Conservation (phyloP, 352 stramenopile species). For the Pythium chondricola region DNA sequence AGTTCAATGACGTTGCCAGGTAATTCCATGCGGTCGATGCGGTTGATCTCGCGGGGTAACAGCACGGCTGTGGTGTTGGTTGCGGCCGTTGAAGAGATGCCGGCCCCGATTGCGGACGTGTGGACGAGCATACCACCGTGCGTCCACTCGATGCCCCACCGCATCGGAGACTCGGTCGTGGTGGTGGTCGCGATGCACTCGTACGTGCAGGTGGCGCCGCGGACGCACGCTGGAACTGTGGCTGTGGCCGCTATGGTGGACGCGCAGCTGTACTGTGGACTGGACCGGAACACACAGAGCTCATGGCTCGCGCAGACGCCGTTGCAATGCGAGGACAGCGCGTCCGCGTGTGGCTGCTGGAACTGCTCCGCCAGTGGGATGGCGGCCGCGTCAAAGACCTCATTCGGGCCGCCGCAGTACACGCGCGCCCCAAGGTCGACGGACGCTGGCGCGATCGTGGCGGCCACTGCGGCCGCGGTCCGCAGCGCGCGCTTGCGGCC, state of each 20-base stretch:
- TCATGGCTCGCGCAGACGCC: background rate
- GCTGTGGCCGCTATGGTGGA: background rate
- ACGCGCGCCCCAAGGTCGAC: background rate
- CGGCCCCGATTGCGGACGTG: background rate
- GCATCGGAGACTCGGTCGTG: background rate
- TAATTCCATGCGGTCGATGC: constrained; percentile 1
- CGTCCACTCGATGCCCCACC: constrained; percentile 1
- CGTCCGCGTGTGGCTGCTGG: background rate
- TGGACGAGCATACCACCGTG: background rate
- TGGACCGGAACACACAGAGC: constrained; percentile 8
- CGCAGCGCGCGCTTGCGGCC: background rate
- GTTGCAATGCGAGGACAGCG: constrained; percentile 8
- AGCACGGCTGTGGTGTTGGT: background rate
- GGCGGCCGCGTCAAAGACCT: background rate
- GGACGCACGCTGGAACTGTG: constrained; percentile 1
- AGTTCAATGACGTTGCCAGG: constrained; percentile 7
- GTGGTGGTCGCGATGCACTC: constrained; percentile 3
- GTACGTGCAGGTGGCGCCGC: constrained; percentile 4
- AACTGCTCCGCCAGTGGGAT: background rate
- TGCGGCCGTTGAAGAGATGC: background rate
- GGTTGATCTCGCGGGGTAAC: background rate
- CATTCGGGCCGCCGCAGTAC: background rate
- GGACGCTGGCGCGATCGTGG: background rate
- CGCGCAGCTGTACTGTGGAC: background rate
- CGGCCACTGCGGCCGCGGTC: background rate